A percentile compares a stretch with the other conserved stretches of the same genome.
These are phyloP conservation scores for Tricholoma furcatifolium DNA, from an alignment of 768 basidiomycete species.

Conservation along the genomic window DNA sequence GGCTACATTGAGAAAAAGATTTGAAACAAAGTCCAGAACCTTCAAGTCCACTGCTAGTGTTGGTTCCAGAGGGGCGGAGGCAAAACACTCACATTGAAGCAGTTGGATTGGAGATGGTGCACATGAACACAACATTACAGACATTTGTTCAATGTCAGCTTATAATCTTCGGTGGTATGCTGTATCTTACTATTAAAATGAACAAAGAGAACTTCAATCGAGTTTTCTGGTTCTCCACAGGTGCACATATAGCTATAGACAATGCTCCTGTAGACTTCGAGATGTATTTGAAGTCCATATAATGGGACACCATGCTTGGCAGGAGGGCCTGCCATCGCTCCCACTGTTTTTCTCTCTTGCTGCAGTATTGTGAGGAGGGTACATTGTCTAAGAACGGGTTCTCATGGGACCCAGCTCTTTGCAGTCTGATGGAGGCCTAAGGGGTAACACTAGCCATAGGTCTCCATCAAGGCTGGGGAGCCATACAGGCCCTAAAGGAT, in stretches of 20 bases:
- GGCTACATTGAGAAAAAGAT: conserved; percentile 23
- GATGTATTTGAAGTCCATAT: not conserved
- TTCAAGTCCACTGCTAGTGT: conserved; percentile 30
- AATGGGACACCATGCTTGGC: not conserved
- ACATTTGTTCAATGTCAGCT: not conserved
- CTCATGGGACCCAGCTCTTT: too few species aligned
- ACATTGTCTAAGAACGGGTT: not conserved
- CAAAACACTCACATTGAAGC: conserved; percentile 13
- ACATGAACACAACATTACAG: not conserved
- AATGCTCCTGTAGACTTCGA: not conserved
- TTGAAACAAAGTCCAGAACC: conserved; percentile 25
- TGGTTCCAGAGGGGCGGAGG: conserved; percentile 26
- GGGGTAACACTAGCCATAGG: too few species aligned
- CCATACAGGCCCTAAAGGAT: too few species aligned
- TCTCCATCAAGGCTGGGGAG: too few species aligned
- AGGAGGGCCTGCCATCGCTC: conserved; percentile 3
- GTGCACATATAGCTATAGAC: not conserved
- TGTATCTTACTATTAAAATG: not conserved
- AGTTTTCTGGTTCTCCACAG: not conserved
- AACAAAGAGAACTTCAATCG: not conserved
- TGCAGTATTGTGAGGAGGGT: not conserved
- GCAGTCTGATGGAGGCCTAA: too few species aligned
- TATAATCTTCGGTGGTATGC: not conserved
- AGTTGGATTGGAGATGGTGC: not conserved
- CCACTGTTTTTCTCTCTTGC: conserved; percentile 5